Conservation (phyloP, 306 rosid species). For the Rosa rugosa region DNA sequence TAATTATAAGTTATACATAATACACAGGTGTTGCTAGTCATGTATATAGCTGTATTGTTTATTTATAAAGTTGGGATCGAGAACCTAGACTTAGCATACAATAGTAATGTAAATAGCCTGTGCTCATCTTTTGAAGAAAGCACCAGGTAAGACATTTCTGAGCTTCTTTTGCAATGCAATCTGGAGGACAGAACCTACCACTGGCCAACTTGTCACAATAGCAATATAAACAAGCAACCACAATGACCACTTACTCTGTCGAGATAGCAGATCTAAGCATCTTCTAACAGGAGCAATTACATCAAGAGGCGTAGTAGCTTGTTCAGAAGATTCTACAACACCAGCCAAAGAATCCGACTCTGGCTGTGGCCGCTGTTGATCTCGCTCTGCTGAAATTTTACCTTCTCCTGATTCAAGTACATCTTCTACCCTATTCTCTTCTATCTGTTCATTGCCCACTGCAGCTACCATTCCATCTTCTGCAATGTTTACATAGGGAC, state of each 20-base stretch:
- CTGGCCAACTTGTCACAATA: conserved; percentile 76
- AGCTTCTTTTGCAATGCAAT: conserved; percentile 55
- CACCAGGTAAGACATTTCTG: conserved; percentile 45
- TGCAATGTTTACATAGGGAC: conserved; percentile 70
- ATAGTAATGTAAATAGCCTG: not conserved
- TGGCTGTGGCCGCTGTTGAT: conserved; percentile 29
- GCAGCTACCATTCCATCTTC: conserved; percentile 92
- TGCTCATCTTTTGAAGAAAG: conserved; percentile 46
- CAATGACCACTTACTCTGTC: conserved; percentile 53
- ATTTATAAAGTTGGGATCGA: not conserved
- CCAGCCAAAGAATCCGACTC: conserved; percentile 24
- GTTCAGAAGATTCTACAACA: conserved; percentile 17
- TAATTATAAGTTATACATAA: not conserved
- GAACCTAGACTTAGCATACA: not conserved
- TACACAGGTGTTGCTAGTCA: not conserved
- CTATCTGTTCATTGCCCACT: conserved; percentile 43
- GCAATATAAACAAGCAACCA: conserved; percentile 84
- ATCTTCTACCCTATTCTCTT: conserved; percentile 37
- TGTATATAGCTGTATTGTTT: not conserved
- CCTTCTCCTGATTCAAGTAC: conserved; percentile 28
- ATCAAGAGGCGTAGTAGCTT: conserved; percentile 26
- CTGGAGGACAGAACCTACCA: conserved; percentile 69
- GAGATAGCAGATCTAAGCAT: conserved; percentile 51
- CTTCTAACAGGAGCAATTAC: conserved; percentile 42
- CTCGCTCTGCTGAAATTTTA: conserved; percentile 26